Conservation (phyloP, 768 basidiomycete species). For the Dentipellis fragilis region DNA sequence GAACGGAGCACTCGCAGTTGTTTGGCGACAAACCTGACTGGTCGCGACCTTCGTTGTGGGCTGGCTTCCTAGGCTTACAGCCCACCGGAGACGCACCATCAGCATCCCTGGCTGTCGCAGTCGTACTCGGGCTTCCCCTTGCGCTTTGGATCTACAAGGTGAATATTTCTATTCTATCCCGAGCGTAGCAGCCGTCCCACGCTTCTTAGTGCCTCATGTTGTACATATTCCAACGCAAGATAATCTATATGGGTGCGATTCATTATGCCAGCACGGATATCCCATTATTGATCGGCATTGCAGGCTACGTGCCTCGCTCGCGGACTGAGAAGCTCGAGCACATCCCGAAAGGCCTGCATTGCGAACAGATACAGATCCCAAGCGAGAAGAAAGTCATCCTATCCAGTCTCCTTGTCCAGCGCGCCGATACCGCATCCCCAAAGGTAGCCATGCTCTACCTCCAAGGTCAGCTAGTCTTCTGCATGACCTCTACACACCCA, state of each 20-base stretch:
- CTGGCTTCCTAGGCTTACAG: constrained; percentile 1
- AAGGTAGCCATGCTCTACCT: constrained; percentile 24
- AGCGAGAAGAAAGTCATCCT: constrained; percentile 15
- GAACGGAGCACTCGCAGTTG: too few relatives aligned
- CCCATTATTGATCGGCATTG: not conserved
- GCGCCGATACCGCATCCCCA: not conserved
- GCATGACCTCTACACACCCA: not conserved
- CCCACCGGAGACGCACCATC: constrained; percentile 9
- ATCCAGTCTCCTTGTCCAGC: constrained; percentile 18
- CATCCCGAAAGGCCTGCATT: constrained; percentile 17
- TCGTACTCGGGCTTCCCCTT: constrained; percentile 10
- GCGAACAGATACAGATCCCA: constrained; percentile 19
- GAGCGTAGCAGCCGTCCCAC: not conserved
- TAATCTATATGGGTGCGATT: constrained; percentile 38
- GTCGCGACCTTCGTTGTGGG: not conserved
- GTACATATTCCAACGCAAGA: constrained; percentile 36
- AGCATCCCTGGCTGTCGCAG: constrained; percentile 5
- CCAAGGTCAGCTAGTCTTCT: constrained; percentile 20
- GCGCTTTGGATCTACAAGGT: constrained; percentile 14
- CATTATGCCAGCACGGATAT: not conserved
- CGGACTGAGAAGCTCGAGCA: constrained; percentile 24
- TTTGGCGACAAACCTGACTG: too few relatives aligned
- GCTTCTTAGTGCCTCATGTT: constrained; percentile 33
- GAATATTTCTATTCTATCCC: not conserved
- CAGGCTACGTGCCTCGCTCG: constrained; percentile 32